phyloP scores from a whole-genome alignment of 2,329 filamentous ascomycete species.

The Esteya vermicola region DNA sequence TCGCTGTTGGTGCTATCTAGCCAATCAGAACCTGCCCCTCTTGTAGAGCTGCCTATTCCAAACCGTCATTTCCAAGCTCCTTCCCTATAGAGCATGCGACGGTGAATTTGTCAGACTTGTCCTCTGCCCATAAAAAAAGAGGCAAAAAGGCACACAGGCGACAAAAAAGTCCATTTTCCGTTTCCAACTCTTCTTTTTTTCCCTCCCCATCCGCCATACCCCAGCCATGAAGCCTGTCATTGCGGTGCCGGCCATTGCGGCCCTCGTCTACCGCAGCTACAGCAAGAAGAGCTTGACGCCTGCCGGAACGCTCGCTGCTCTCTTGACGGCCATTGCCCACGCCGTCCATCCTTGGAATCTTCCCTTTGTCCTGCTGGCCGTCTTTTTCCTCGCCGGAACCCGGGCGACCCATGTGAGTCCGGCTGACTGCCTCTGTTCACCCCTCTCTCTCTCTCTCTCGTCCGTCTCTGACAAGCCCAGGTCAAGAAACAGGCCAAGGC shows the following conservation, averaged over 20 bases:
- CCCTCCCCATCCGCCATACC: not conserved
- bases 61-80: not conserved
- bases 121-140: not conserved
- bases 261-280: constrained; percentile 53
- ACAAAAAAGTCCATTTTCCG: too few relatives aligned
- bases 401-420: constrained; percentile 41
- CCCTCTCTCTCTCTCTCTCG: not conserved
- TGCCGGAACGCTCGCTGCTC: constrained; percentile 56
- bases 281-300: constrained; percentile 67
- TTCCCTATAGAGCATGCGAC: not conserved
- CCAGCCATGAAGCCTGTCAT: constrained; percentile 39
- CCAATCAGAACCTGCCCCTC: not conserved
- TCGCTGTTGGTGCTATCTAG: not conserved
- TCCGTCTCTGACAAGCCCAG: constrained; percentile 23
- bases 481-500: constrained; percentile 82
- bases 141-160: not conserved
- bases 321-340: constrained; percentile 62
- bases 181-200: too few relatives aligned
- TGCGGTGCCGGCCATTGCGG: constrained; percentile 41
- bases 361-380: constrained; percentile 69
- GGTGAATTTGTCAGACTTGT: not conserved
- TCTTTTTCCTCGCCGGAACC: constrained; percentile 81
- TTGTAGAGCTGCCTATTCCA: not conserved
- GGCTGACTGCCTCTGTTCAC: not conserved
- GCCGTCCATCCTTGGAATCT: constrained; percentile 86